phyloP scores from a whole-genome alignment of 306 rosid species.

The Malus sieversii region DNA sequence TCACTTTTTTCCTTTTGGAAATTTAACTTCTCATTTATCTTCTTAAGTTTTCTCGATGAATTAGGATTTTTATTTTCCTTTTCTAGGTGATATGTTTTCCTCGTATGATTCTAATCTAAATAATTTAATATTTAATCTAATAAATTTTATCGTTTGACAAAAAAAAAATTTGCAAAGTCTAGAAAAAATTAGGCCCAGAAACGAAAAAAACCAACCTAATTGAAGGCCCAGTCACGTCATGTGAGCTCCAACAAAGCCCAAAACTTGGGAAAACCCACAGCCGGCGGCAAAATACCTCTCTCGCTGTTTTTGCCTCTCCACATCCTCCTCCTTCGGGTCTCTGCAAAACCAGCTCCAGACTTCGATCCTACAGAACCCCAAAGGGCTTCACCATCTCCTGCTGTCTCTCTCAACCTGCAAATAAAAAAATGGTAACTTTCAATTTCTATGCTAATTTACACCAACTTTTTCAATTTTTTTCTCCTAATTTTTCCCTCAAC shows the following conservation, averaged over 20 bases:
- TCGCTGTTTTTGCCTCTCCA: neutral
- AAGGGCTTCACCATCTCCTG: neutral
- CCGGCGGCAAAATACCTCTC: neutral
- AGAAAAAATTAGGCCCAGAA: neutral
- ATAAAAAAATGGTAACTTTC: constrained; percentile 1
- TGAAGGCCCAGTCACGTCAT: neutral
- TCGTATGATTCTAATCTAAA: too few species aligned
- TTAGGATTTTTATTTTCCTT: neutral
- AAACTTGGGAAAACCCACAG: neutral
- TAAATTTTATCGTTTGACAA: fast-evolving
- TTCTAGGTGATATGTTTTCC: too few species aligned
- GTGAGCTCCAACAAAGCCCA: neutral
- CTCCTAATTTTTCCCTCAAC: neutral
- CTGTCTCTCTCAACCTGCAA: neutral
- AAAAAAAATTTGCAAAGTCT: fast-evolving
- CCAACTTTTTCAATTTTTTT: neutral
- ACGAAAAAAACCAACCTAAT: neutral
- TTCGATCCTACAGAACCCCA: neutral
- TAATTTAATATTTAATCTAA: too few species aligned
- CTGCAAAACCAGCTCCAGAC: neutral
- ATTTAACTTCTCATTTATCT: too few species aligned
- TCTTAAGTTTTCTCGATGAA: neutral
- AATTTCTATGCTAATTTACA: neutral
- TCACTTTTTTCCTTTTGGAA: neutral
- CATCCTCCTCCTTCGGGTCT: neutral